Conservation (phyloP, 768 basidiomycete genomes). For the Heimioporus sp. region DNA sequence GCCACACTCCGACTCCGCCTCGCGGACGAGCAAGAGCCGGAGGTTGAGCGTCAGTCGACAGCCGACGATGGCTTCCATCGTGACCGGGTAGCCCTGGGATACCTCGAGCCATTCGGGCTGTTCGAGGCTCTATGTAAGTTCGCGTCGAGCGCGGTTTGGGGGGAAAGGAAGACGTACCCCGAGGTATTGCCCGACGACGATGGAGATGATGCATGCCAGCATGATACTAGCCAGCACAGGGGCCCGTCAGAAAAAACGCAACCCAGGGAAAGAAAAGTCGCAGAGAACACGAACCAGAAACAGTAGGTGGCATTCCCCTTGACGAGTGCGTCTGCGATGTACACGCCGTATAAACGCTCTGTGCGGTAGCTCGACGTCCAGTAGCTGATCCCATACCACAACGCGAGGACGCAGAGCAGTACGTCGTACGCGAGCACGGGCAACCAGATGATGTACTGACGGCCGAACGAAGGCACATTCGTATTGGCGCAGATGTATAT, state of each 20-base stretch:
- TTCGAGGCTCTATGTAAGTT: neutral
- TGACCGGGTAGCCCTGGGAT: conserved; percentile 3
- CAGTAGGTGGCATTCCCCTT: conserved; percentile 15
- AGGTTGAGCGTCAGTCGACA: conserved; percentile 11
- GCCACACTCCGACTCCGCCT: neutral
- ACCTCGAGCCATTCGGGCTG: conserved; percentile 6
- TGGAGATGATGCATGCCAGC: conserved; percentile 1
- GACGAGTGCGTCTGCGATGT: conserved; percentile 9
- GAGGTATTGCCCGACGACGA: neutral
- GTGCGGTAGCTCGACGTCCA: neutral
- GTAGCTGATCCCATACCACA: conserved; percentile 4
- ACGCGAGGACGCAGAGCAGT: conserved; percentile 1
- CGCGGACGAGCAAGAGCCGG: neutral
- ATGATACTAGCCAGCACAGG: conserved; percentile 7
- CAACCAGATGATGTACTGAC: conserved; percentile 7
- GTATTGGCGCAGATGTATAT: conserved; percentile 2
- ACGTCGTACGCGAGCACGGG: conserved; percentile 7
- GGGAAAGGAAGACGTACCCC: neutral
- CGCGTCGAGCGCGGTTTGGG: neutral
- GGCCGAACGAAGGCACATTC: neutral
- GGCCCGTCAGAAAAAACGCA: neutral
- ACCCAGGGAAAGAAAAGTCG: neutral
- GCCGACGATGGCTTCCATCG: conserved; percentile 2
- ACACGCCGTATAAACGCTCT: neutral
- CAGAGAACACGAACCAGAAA: conserved; percentile 5